Percentiles rank a stretch among this genome's conserved stretches.
These are phyloP conservation scores for Shiraia bambusicola DNA, from an alignment of 2,329 filamentous ascomycete genomes.

Conservation along the genomic window DNA sequence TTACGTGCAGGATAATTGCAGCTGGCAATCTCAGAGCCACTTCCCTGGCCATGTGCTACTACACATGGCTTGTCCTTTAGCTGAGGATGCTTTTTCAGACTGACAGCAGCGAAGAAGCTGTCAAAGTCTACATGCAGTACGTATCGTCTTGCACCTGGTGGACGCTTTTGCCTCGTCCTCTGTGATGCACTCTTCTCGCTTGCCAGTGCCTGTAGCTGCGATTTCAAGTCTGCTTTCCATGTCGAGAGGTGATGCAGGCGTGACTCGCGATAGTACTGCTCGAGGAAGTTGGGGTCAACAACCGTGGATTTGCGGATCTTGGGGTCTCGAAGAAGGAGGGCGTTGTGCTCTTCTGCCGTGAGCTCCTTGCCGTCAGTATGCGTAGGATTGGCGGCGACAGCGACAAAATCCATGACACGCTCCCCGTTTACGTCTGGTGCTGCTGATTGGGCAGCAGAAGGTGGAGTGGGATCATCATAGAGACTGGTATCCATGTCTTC, in stretches of 20 bases:
- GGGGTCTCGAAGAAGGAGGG: conserved; percentile 78
- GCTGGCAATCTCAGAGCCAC: conserved; percentile 91
- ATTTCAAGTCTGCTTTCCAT: conserved; percentile 95
- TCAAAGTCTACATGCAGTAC: conserved; percentile 97
- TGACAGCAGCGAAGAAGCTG: conserved; percentile 96
- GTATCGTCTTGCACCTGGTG: conserved; percentile 70
- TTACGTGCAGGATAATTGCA: conserved; percentile 91
- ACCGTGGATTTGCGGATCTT: conserved; percentile 85
- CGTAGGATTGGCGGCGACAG: neutral
- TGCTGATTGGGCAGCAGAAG: conserved; percentile 6
- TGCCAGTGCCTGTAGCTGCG: conserved; percentile 78
- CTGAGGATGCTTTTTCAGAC: conserved; percentile 74
- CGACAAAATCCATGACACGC: conserved; percentile 4
- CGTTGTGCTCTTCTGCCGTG: conserved; percentile 93
- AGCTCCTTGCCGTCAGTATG: conserved; percentile 45
- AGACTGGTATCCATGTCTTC: conserved; percentile 25
- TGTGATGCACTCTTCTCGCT: conserved; percentile 64
- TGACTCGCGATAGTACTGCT: conserved; percentile 94
- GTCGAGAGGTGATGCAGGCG: conserved; percentile 91
- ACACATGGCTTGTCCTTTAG: conserved; percentile 77
- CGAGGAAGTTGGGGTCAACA: conserved; percentile 88
- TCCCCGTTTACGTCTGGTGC: neutral
- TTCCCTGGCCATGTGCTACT: conserved; percentile 82
- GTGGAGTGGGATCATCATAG: conserved; percentile 22
- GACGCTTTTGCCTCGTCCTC: conserved; percentile 54